Evolutionary conservation across 1,284 basidiomycete species (phyloP), one percentile per base, ranked within the genome.

Genomic region (Earliella scabrosa): DNA sequence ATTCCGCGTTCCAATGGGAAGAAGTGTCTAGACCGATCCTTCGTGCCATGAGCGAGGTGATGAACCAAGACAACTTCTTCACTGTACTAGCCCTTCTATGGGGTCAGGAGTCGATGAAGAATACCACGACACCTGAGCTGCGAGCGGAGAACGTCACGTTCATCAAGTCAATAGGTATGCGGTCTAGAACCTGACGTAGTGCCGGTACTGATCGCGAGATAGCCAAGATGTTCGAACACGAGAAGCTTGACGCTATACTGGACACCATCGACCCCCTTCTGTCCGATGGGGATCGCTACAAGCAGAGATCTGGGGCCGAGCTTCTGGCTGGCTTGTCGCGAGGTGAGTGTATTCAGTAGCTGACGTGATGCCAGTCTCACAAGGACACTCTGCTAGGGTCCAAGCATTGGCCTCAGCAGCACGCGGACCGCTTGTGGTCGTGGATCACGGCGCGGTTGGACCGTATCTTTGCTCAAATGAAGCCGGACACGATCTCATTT

Each of bases 231-330:
- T 88, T 85, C 54, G 86, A 85, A 50, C 77, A 80, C 55, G 75
- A 78, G 29, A 73, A 79, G 6, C 69, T 93, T 24, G 77, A 83
- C 36, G 71, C 73, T 20, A 71, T 92, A 13, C 72, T 91, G 45
- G 69, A 74, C 14, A 71, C 77, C 13, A 73, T 87, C 31, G 88
- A 93, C 44, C 77, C 82, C 8, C 68, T 91, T 39, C 72, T 92
- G 45, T 77, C 77, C 31, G 89, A 89, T 56, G 67, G 82, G 35
- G 93, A 98, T 69, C 91, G 94, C 54, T 97, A 94, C 77, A 93
- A 94, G 73, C 95, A 97, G 68, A 85, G 96, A 29, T 94, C 94
- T 21, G 90, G 90, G 7, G 93, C 90, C 48, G 97, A 99, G 77
- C 76, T 97, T 29, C 71, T 98, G 34, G 82, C 86, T 43, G 96